Base-by-base conservation (phyloP, 2,329 filamentous ascomycete genomes). In the Neophaeococcomyces mojaviensis region DNA sequence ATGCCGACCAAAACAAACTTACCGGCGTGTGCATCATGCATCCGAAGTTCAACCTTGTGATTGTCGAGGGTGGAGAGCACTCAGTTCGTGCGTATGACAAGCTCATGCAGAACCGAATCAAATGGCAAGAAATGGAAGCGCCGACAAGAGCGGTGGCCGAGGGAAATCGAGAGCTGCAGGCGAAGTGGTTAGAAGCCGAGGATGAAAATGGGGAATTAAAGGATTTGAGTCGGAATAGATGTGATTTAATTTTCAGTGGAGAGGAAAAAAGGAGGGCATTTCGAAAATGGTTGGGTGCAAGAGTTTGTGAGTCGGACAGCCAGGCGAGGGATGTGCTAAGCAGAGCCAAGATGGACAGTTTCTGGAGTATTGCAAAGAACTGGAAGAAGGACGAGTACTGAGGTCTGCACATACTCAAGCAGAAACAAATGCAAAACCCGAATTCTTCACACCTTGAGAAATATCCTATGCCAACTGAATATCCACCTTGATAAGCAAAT, bases 21-120 rank as follows among this genome's bases (percentile, higher is more conserved):
- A 94, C 88, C 0, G 92, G 92, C 10, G 80, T 90, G n/a, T 94
- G 88, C 58, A 79, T 98, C 54, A 82, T 96, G 74, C 82, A 96
- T 59, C 92, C 92, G 1, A 84, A 82, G 53, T 83, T 95, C 66
- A 94, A 85, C 61, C 69, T 98, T 2, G 80, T 98, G 13, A 80
- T 98, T 52, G 88, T 95, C 1, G 94, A 98, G 64, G 92, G 90
- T 28, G 92, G 92, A 32, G 73, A 81, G 49, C 83, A 92, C 68
- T 85, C 84, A 49, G 84, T 92, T 62, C 81, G 79, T 43, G 82
- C 83, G 52, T 97, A 90, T 72, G 88, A 85, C 64, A 96, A 95
- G 64, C 74, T 98, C 24, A 89, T 98, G 86, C 73, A 94, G 35
- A 83, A 90, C 56, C 88, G 92, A 39, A 88, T 97, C 59, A 84